A percentile compares a stretch with the other conserved stretches of the same genome.
Evolutionary conservation across 805 yeast species (phyloP).

Genomic region (Yamadazyma nakazawae): DNA sequence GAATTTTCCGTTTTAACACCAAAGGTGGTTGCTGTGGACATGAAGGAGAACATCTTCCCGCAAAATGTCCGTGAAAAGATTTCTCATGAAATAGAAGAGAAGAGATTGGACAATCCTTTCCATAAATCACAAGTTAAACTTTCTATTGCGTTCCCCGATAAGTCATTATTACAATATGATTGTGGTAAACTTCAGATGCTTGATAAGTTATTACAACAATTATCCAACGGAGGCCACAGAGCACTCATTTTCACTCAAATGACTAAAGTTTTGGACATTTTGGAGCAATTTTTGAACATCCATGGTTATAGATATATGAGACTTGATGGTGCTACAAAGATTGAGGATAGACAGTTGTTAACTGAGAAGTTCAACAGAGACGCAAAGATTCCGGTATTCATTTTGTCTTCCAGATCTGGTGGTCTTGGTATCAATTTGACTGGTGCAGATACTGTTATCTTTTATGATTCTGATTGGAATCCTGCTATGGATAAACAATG

Average conservation of each 20-base stretch:
- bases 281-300: constrained; percentile 89
- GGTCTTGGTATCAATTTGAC: constrained; percentile 96
- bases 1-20: constrained; percentile 89
- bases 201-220: constrained; percentile 68
- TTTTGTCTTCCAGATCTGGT: constrained; percentile 93
- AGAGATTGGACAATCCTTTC: constrained; percentile 53
- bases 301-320: constrained; percentile 95
- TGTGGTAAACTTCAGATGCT: constrained; percentile 94
- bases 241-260: constrained; percentile 96
- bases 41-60: constrained; percentile 53
- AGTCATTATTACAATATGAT: constrained; percentile 85
- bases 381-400: constrained; percentile 81
- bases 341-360: constrained; percentile 91
- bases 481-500: constrained; percentile 99
- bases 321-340: constrained; percentile 94
- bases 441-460: constrained; percentile 98
- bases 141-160: constrained; percentile 95
- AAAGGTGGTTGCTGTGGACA: constrained; percentile 71
- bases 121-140: constrained; percentile 82
- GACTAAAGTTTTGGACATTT: constrained; percentile 92
- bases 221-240: constrained; percentile 85
- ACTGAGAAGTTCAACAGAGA: constrained; percentile 93
- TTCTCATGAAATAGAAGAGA: constrained; percentile 26
- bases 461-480: constrained; percentile 98
- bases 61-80: constrained; percentile 29